Conservation (phyloP, 106 monocot genomes). For the Posidonia australis region DNA sequence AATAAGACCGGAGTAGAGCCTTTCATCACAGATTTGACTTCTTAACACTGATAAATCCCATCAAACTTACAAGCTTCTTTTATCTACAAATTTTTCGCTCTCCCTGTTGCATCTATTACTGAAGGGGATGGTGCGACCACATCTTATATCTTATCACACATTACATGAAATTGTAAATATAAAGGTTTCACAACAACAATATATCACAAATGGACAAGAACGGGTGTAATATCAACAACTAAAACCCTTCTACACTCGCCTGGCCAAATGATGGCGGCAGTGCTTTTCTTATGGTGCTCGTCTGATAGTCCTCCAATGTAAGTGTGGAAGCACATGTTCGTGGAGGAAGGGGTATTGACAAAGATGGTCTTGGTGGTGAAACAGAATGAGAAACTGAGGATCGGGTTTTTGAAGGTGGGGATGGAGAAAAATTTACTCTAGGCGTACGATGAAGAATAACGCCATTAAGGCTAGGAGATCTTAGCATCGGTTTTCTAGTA, state of each 20-base stretch:
- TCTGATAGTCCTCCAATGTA: constrained; percentile 29
- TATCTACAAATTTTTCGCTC: constrained; percentile 1
- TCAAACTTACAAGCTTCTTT: background rate
- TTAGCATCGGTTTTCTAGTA: constrained; percentile 42
- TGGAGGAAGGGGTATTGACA: constrained; percentile 27
- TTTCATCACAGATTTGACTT: no score
- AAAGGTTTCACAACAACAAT: background rate
- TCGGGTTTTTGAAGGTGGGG: constrained; percentile 20
- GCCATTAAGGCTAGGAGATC: constrained; percentile 58
- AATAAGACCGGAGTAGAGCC: no score
- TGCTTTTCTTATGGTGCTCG: constrained; percentile 20
- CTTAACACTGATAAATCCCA: no score
- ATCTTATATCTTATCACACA: background rate
- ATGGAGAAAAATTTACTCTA: constrained; percentile 17
- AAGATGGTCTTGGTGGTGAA: constrained; percentile 38
- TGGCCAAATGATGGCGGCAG: constrained; percentile 19
- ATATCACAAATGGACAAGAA: background rate
- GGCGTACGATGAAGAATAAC: constrained; percentile 14
- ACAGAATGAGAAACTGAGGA: background rate
- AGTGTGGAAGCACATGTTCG: constrained; percentile 48
- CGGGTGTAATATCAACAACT: constrained; percentile 26
- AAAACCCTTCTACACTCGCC: constrained; percentile 64
- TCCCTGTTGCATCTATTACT: background rate
- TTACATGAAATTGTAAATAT: background rate
- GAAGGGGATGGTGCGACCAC: background rate